phyloP scores from a whole-genome alignment of 495 filamentous ascomycete genomes.

The Cryomyces antarcticus region DNA sequence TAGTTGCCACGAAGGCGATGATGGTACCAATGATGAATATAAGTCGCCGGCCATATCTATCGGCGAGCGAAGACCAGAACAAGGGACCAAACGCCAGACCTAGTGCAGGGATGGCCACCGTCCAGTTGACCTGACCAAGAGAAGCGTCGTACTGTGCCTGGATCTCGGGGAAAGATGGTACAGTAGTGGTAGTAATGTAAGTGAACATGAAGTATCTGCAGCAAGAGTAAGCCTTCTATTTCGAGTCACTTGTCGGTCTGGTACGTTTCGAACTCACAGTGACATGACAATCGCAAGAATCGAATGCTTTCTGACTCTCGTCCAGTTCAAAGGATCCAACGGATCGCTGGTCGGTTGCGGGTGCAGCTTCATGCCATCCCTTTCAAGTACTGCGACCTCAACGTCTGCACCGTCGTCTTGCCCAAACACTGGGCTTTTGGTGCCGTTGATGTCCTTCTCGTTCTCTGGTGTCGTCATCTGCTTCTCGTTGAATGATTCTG shows the following conservation, averaged over 20 bases:
- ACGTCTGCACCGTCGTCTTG: too few species aligned
- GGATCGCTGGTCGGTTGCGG: slow-evolving; percentile 32
- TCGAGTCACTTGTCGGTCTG: too few species aligned
- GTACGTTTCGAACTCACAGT: slow-evolving; percentile 19
- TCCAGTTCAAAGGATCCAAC: slow-evolving; percentile 41
- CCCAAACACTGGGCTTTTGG: too few species aligned
- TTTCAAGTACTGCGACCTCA: neutral
- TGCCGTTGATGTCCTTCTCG: neutral
- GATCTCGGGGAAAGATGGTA: slow-evolving; percentile 34
- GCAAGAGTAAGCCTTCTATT: neutral
- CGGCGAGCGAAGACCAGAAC: slow-evolving; percentile 35
- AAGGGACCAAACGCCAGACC: slow-evolving; percentile 37
- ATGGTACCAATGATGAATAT: slow-evolving; percentile 33
- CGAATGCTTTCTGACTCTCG: slow-evolving; percentile 25
- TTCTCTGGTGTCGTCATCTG: neutral
- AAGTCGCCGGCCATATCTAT: slow-evolving; percentile 35
- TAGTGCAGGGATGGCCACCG: slow-evolving; percentile 38
- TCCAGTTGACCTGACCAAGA: slow-evolving; percentile 40
- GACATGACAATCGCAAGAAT: slow-evolving; percentile 37
- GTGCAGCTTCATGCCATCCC: slow-evolving; percentile 22
- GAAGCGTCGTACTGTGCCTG: slow-evolving; percentile 28
- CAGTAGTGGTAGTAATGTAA: slow-evolving; percentile 40
- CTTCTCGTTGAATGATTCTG: slow-evolving; percentile 1
- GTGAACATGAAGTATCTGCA: slow-evolving; percentile 42
- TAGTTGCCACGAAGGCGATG: slow-evolving; percentile 31